A percentile compares a stretch with the other conserved stretches of the same genome.
Conservation (phyloP, 805 yeast species). For the Ogataea minuta region DNA sequence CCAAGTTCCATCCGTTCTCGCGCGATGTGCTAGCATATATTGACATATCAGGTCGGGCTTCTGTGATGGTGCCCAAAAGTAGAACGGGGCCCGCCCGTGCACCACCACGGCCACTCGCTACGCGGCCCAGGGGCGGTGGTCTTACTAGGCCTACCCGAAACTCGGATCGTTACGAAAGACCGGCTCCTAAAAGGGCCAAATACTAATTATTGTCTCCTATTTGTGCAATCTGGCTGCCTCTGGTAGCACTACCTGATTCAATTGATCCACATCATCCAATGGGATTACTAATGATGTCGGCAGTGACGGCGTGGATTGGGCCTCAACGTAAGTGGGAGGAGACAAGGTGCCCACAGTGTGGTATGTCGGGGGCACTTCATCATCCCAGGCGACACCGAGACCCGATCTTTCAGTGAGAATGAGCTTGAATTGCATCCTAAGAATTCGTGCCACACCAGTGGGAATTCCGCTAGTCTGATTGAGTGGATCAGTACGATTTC, state of each 20-base stretch:
- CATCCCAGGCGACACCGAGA: conserved; percentile 96
- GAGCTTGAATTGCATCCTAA: conserved; percentile 92
- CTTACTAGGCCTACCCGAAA: background rate
- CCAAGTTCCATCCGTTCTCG: conserved; percentile 21
- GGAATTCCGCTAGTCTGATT: conserved; percentile 58
- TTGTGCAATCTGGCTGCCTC: conserved; percentile 16
- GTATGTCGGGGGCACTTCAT: conserved; percentile 97
- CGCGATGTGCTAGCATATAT: conserved; percentile 19
- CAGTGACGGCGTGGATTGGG: conserved; percentile 25
- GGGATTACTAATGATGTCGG: conserved; percentile 26
- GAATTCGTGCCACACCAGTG: conserved; percentile 92
- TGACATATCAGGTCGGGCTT: conserved; percentile 20
- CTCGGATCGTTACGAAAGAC: conserved; percentile 5
- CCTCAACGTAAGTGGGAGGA: conserved; percentile 74
- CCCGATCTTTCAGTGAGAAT: conserved; percentile 87
- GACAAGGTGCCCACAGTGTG: conserved; percentile 77
- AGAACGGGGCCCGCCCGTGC: conserved; percentile 4
- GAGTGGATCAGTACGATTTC: conserved; percentile 29
- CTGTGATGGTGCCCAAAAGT: conserved; percentile 14
- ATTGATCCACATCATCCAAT: conserved; percentile 13
- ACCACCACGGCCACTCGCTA: conserved; percentile 1
- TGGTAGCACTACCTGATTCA: conserved; percentile 16
- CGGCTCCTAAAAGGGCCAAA: conserved; percentile 5
- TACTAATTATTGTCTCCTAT: conserved; percentile 3
- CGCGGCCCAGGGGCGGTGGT: conserved; percentile 2